Evolutionary conservation across 1,284 basidiomycete genomes (phyloP).

Genomic region (Porogramme epimiltina): DNA sequence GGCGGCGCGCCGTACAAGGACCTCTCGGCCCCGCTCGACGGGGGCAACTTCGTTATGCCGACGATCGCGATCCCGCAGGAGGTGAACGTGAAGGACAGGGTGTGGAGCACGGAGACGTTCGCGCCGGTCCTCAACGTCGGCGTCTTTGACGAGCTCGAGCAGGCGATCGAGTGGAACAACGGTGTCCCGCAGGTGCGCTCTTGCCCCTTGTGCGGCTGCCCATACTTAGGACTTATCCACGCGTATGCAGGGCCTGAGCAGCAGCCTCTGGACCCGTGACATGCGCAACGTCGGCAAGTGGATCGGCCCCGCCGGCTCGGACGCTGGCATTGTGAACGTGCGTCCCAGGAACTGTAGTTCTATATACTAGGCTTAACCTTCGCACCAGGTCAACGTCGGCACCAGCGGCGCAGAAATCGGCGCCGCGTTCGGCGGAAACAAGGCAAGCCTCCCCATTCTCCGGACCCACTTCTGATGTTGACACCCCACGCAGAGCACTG

Average conservation of each 20-base stretch:
- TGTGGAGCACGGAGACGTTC: constrained; percentile 87
- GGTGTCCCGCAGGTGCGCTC: constrained; percentile 69
- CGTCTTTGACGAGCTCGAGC: constrained; percentile 87
- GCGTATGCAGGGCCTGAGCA: constrained; percentile 71
- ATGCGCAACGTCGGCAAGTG: constrained; percentile 84
- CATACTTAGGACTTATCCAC: background rate
- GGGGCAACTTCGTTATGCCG: constrained; percentile 88
- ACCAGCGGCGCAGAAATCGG: constrained; percentile 95
- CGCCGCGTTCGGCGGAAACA: constrained; percentile 92
- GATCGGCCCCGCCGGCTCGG: constrained; percentile 88
- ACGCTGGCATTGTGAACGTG: constrained; percentile 87
- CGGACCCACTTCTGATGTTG: background rate
- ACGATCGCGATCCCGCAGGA: constrained; percentile 76
- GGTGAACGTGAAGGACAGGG: constrained; percentile 49
- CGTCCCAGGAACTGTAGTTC: constrained; percentile 27
- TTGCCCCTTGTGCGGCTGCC: background rate
- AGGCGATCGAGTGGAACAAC: constrained; percentile 94
- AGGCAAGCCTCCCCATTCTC: constrained; percentile 46
- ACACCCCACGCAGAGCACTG: constrained; percentile 61
- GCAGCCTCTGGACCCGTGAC: constrained; percentile 88
- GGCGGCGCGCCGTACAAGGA: constrained; percentile 61
- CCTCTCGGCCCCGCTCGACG: constrained; percentile 46
- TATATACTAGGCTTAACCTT: background rate
- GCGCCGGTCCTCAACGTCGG: constrained; percentile 87
- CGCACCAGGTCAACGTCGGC: constrained; percentile 80